Percentiles rank a stretch among this genome's conserved stretches.
Evolutionary conservation across 2,329 filamentous ascomycete genomes (phyloP).

Genomic region (Lasiodiplodia hormozganensis): DNA sequence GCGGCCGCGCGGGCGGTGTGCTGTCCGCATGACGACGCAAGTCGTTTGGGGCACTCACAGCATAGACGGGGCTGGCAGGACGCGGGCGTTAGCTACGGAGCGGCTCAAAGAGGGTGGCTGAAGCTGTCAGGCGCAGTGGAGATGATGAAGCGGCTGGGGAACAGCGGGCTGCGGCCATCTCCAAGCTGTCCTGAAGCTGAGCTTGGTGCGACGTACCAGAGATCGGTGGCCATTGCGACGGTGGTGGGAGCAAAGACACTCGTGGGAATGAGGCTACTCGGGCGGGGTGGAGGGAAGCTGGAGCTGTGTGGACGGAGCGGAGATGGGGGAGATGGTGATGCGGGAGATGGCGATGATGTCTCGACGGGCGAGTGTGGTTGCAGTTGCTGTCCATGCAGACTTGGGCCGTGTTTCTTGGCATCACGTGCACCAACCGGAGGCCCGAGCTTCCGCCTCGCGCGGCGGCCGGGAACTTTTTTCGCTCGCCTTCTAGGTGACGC

Average conservation of each 20-base stretch:
- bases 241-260: constrained; percentile 31
- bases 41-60: constrained; percentile 73
- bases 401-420: constrained; percentile 26
- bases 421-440: background rate
- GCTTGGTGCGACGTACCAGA: constrained; percentile 71
- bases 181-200: constrained; percentile 32
- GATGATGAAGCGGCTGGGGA: constrained; percentile 26
- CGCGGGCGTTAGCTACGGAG: constrained; percentile 53
- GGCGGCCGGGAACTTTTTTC: constrained; percentile 22
- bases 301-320: constrained; percentile 34
- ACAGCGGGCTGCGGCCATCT: constrained; percentile 1
- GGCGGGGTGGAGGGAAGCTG: constrained; percentile 33
- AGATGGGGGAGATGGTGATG: constrained; percentile 28
- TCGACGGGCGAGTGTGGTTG: constrained; percentile 24
- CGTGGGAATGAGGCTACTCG: constrained; percentile 30
- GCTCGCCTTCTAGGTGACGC: constrained; percentile 18
- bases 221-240: constrained; percentile 76
- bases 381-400: constrained; percentile 27
- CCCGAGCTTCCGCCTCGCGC: background rate
- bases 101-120: background rate
- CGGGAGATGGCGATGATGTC: constrained; percentile 23
- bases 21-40: constrained; percentile 31
- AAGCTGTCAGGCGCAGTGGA: constrained; percentile 1
- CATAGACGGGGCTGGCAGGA: constrained; percentile 84
- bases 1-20: constrained; percentile 27